Conservation (phyloP, 2,329 filamentous ascomycete species). For the Bertia moriformis region DNA sequence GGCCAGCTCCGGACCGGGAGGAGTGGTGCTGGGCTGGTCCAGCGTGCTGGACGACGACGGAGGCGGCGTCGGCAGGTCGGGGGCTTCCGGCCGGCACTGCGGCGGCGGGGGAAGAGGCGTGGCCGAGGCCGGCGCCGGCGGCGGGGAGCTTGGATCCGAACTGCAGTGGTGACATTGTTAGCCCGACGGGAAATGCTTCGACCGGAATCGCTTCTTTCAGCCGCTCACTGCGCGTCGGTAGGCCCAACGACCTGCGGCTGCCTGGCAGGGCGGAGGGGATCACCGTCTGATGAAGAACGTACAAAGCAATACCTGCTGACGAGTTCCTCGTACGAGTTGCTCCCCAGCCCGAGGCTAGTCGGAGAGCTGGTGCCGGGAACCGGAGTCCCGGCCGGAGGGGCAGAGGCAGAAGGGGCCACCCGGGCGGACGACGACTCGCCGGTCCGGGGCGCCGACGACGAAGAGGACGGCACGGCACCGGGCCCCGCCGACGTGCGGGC, state of each 20-base stretch:
- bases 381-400: constrained; percentile 7
- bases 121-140: constrained; percentile 24
- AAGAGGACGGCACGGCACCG: constrained; percentile 1
- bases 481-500: constrained; percentile 21
- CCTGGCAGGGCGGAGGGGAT: constrained; percentile 4
- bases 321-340: constrained; percentile 73
- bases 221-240: background rate
- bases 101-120: constrained; percentile 12
- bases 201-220: constrained; percentile 10
- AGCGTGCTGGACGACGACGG: constrained; percentile 16
- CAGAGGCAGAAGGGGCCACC: too few species aligned
- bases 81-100: constrained; percentile 19
- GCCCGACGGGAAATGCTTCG: constrained; percentile 8
- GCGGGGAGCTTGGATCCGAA: constrained; percentile 47
- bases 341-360: constrained; percentile 57
- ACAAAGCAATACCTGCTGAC: constrained; percentile 99
- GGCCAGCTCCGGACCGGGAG: constrained; percentile 15
- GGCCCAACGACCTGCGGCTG: constrained; percentile 6
- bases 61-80: constrained; percentile 21
- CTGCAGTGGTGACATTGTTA: constrained; percentile 26
- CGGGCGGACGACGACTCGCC: constrained; percentile 5
- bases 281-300: constrained; percentile 44
- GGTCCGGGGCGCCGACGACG: constrained; percentile 3
- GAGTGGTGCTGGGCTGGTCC: constrained; percentile 26
- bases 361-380: constrained; percentile 32